A percentile compares a stretch with the other conserved stretches of the same genome.
These are phyloP conservation scores for Aspergillus bridgeri DNA, from an alignment of 495 filamentous ascomycete species.

Conservation along the genomic window DNA sequence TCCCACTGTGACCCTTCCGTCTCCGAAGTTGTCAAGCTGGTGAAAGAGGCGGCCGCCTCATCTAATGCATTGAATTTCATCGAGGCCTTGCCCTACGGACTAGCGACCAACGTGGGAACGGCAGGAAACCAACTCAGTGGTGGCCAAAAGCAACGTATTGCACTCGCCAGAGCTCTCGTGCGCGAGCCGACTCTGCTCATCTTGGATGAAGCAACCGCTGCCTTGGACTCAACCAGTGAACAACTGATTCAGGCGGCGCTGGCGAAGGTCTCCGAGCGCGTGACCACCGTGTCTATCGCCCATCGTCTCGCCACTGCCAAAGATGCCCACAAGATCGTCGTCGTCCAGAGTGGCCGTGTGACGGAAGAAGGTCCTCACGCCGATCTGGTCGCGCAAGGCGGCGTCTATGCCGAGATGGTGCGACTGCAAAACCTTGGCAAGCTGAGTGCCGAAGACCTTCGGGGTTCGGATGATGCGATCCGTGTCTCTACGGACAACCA, in stretches of 20 bases:
- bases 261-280: conserved; percentile 32
- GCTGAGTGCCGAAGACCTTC: conserved; percentile 12
- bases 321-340: conserved; percentile 61
- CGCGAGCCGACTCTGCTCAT: conserved; percentile 71
- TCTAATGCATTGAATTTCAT: conserved; percentile 44
- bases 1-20: conserved; percentile 20
- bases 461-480: conserved; percentile 12
- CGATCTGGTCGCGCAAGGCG: conserved; percentile 27
- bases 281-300: conserved; percentile 40
- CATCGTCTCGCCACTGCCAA: conserved; percentile 40
- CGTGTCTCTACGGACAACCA: conserved; percentile 9
- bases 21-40: conserved; percentile 34
- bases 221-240: conserved; percentile 51
- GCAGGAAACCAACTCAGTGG: conserved; percentile 56
- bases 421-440: conserved; percentile 31
- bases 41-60: conserved; percentile 33
- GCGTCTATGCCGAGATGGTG: conserved; percentile 43
- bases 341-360: conserved; percentile 48
- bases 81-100: conserved; percentile 43
- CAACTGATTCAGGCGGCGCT: conserved; percentile 45
- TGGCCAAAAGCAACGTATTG: conserved; percentile 59
- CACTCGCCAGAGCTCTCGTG: conserved; percentile 67
- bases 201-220: conserved; percentile 72
- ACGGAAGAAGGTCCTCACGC: conserved; percentile 51
- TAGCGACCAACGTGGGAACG: conserved; percentile 48